Percentiles rank a stretch among this genome's conserved stretches.
Evolutionary conservation across 2,329 filamentous ascomycete genomes (phyloP).

Genomic region (Coniella lustricola): DNA sequence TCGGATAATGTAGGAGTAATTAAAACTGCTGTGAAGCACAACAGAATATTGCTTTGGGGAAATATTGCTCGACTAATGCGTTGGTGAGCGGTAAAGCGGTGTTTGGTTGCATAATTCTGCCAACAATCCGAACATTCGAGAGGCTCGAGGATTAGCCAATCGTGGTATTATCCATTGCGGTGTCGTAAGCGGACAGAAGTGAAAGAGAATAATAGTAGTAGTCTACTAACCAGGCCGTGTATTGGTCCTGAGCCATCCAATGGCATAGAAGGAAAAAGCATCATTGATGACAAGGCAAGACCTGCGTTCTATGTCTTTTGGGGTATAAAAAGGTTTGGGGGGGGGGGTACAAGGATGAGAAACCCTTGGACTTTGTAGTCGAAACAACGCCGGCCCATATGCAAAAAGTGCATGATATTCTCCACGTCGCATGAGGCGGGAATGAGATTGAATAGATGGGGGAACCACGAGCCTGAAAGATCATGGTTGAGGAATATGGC

Average conservation of each 20-base stretch:
- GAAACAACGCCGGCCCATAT: slow-evolving; percentile 15
- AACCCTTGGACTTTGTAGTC: slow-evolving; percentile 9
- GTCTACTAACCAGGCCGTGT: neutral
- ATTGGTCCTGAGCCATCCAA: neutral
- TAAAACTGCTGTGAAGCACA: no score
- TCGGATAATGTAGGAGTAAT: no score
- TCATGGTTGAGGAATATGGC: slow-evolving; percentile 2
- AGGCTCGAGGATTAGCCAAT: neutral
- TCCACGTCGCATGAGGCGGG: neutral
- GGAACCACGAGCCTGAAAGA: slow-evolving; percentile 10
- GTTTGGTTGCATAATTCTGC: neutral
- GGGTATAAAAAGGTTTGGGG: slow-evolving; percentile 6
- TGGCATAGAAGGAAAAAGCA: neutral
- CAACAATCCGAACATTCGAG: neutral
- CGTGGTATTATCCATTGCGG: neutral
- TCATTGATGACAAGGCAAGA: neutral
- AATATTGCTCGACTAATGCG: neutral
- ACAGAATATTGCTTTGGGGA: neutral
- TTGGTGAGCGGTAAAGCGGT: neutral
- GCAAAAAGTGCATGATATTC: slow-evolving; percentile 13
- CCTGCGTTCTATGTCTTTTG: slow-evolving; percentile 14
- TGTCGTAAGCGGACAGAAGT: neutral
- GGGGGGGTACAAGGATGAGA: slow-evolving; percentile 10
- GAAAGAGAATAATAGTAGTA: no score
- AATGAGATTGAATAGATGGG: neutral